These are phyloP conservation scores for Ophiostoma tasmaniense DNA, from an alignment of 2,329 filamentous ascomycete genomes.

Conservation along the genomic window DNA sequence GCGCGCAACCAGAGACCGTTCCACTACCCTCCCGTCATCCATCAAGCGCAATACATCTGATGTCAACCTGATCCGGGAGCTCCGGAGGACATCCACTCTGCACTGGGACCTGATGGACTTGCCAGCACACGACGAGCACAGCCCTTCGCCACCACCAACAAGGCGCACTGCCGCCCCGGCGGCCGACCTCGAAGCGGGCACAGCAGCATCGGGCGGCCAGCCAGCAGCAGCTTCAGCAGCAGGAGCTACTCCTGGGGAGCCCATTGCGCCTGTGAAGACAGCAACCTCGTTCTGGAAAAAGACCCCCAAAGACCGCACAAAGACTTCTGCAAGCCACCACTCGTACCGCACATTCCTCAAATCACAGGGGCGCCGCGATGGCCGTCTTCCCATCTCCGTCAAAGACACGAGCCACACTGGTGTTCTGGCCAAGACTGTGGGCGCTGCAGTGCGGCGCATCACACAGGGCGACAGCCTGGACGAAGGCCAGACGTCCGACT, in stretches of 20 bases:
- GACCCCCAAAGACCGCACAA: background rate
- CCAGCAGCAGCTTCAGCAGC: background rate
- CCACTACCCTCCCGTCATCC: constrained; percentile 18
- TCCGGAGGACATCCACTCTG: constrained; percentile 22
- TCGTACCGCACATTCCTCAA: constrained; percentile 11
- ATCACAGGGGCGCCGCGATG: constrained; percentile 44
- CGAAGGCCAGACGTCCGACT: background rate
- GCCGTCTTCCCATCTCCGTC: constrained; percentile 62
- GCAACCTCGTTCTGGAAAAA: constrained; percentile 10
- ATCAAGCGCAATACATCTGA: constrained; percentile 24
- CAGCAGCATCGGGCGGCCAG: background rate
- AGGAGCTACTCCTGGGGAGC: background rate
- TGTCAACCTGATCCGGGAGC: constrained; percentile 25
- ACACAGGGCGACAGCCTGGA: background rate
- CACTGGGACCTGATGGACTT: constrained; percentile 9
- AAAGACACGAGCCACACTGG: constrained; percentile 62
- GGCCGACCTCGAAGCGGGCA: background rate
- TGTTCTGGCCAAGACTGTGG: constrained; percentile 65
- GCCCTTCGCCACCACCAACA: background rate
- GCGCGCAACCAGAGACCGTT: constrained; percentile 12
- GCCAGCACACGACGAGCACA: background rate
- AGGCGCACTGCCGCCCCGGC: background rate
- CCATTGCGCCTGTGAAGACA: background rate
- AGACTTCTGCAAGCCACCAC: background rate
- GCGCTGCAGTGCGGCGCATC: constrained; percentile 52